Base-by-base conservation (phyloP, 2,329 filamentous ascomycete genomes). In the Orbilia brochopaga region DNA sequence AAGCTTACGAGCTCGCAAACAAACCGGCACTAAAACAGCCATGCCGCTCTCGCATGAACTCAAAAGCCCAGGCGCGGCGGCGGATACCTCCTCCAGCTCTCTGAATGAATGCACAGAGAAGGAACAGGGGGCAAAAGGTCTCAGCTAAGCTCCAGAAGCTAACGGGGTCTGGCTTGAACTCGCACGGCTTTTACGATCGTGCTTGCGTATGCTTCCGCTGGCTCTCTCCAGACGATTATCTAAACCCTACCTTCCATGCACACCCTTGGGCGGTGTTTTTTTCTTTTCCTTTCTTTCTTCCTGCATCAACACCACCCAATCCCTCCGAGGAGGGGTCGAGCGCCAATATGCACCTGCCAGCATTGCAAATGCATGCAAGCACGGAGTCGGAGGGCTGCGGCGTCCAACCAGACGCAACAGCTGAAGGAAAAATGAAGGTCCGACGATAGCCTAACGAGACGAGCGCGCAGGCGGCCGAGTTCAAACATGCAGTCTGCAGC, bases 391-490 rank as follows among this genome's bases (percentile, higher is more conserved):
- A 42, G 37, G 37, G 37, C n/a, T 42, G 37, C 37, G 13, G 37
- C 37, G n/a, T 42, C 37, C 37, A 42, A 42, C 37, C 37, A 42
- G 37, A 42, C 37, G 5, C 37, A 17, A 42, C 15, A 57, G 56
- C 19, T 64, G 66, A 35, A 64, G 66, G 66, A 70, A 70, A 70
- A 70, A 70, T 58, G 66, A 70, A 70, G 66, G 66, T 70, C 66
- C 66, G 66, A 70, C 30, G 66, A 60, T 70, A 70, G 50, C 59
- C 66, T 70, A 70, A 70, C 66, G 66, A 70, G 8, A 59, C 66
- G 66, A 70, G 60, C 58, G 58, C 66, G 58, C 64, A 69, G 64
- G 57, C 64, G 58, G 58, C 42, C 66, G 53, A 42, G 37, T 42
- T 4, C 37, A 42, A 42, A 64, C n/a, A n/a, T 70, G 59, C 50